Evolutionary conservation across 2,329 filamentous ascomycete genomes (phyloP), one percentile per base, ranked within the genome.

Genomic region (Nemania diffusa): DNA sequence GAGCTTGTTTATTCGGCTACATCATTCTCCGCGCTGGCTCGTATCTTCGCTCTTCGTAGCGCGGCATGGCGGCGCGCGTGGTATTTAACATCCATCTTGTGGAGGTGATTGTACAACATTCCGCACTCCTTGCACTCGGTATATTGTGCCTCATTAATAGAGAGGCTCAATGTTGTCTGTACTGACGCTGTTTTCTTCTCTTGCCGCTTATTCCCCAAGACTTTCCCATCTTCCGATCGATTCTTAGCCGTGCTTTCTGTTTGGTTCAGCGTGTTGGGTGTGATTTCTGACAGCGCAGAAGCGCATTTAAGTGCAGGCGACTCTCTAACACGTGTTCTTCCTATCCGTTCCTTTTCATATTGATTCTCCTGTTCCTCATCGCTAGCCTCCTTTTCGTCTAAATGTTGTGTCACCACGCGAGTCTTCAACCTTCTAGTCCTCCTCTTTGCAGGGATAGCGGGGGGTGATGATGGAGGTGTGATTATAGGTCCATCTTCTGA

Each of bases 21-120:
- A 17, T 64, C 37, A 11, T 48, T 40, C 6, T 29, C 20, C n/a
- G 40, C 44, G 13, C 46, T 17, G 3, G n/a, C 61, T 17, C 55
- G 52, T 5, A 37, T 51, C 66, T 71, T 76, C 64, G 40, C 77
- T 59, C 70, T 74, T 20, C 73, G 48, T 20, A 77, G 56, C 1
- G 75, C 74, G 4, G 78, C 79, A 57, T 81, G 78, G 13, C 72
- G 78, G 48, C 76, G 78, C 24, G 79, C 78, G 58, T 84, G 82
- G 27, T 79, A 78, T 67, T 77, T 79, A 20, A 78, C 78, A 66
- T 84, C 82, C 59, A 81, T 78, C 40, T 80, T 78, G 69, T 84
- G 81, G 46, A 82, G 72, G 4, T 81, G 80, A 59, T 84, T 84
- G 69, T 83, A 84, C 50, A 84, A 64, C 63, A 82, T 79, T 27